Evolutionary conservation across 768 basidiomycete species (phyloP).

Genomic region (Sporobolomyces roseus): DNA sequence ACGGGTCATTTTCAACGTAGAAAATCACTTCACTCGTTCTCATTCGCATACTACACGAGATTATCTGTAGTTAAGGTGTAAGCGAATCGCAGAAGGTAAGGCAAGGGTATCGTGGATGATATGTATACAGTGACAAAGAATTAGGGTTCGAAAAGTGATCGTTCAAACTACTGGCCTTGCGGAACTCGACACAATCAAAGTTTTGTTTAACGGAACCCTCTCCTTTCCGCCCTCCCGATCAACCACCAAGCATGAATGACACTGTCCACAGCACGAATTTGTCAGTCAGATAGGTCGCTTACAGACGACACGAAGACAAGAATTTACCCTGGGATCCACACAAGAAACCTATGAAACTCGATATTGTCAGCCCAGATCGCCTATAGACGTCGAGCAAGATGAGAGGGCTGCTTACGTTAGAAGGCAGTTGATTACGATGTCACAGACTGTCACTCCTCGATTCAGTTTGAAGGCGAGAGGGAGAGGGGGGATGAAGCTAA

Average conservation of each 20-base stretch:
- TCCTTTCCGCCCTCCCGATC: slow-evolving; percentile 9
- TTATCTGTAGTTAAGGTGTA: too few species aligned
- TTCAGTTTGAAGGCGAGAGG: slow-evolving; percentile 8
- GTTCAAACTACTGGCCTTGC: too few species aligned
- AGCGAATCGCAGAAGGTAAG: background rate
- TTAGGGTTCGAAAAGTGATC: too few species aligned
- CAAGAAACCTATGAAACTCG: slow-evolving; percentile 5
- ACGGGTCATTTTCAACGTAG: too few species aligned
- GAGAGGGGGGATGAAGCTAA: slow-evolving; percentile 1
- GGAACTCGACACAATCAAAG: background rate
- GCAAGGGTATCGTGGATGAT: background rate
- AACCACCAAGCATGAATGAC: slow-evolving; percentile 21
- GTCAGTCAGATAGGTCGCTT: too few species aligned
- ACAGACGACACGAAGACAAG: background rate
- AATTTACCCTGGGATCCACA: slow-evolving; percentile 14
- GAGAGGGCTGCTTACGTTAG: too few species aligned
- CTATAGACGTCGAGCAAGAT: too few species aligned
- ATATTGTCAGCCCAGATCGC: too few species aligned
- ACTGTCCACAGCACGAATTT: background rate
- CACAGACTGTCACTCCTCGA: background rate
- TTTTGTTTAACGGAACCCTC: background rate
- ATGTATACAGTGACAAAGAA: too few species aligned
- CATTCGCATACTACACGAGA: too few species aligned
- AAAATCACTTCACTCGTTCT: too few species aligned
- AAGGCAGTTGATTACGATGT: slow-evolving; percentile 8